Evolutionary conservation across 106 monocot species (phyloP).

Genomic region (Acanthochlamys bracteata): DNA sequence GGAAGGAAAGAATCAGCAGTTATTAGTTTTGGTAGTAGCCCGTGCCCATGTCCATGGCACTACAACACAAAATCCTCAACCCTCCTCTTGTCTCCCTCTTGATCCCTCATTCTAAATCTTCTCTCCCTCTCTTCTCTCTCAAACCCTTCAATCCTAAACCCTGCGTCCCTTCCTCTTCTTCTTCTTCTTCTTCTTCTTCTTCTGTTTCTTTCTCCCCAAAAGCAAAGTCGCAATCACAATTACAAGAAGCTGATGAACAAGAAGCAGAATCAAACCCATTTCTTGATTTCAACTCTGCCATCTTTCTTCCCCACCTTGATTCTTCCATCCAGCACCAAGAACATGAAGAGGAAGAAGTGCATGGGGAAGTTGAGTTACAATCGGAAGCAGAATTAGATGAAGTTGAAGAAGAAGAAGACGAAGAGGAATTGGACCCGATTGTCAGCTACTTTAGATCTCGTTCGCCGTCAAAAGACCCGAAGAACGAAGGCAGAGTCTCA

Average conservation of each 20-base stretch:
- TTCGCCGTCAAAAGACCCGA: conserved; percentile 27
- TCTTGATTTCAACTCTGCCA: conserved; percentile 13
- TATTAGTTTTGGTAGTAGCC: too few species aligned
- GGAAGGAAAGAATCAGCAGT: too few species aligned
- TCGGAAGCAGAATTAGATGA: too few species aligned
- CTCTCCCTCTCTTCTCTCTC: neutral
- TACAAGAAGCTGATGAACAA: too few species aligned
- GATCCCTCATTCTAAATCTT: neutral
- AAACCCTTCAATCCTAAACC: neutral
- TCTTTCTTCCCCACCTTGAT: conserved; percentile 57
- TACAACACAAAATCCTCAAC: conserved; percentile 2
- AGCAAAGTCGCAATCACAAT: too few species aligned
- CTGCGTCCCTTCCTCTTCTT: conserved; percentile 1
- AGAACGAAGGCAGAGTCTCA: conserved; percentile 31
- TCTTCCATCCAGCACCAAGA: neutral
- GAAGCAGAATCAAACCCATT: neutral
- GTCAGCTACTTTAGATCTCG: conserved; percentile 43
- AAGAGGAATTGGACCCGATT: conserved; percentile 36
- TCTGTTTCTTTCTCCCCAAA: neutral
- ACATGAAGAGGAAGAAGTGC: conserved; percentile 6
- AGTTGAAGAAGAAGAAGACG: conserved; percentile 1
- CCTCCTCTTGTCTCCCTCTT: neutral
- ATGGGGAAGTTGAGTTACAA: conserved; percentile 4
- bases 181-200: conserved; percentile 6
- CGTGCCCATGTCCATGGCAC: too few species aligned